These are phyloP conservation scores for Cucumis melo DNA, from an alignment of 306 rosid species.

Conservation along the genomic window DNA sequence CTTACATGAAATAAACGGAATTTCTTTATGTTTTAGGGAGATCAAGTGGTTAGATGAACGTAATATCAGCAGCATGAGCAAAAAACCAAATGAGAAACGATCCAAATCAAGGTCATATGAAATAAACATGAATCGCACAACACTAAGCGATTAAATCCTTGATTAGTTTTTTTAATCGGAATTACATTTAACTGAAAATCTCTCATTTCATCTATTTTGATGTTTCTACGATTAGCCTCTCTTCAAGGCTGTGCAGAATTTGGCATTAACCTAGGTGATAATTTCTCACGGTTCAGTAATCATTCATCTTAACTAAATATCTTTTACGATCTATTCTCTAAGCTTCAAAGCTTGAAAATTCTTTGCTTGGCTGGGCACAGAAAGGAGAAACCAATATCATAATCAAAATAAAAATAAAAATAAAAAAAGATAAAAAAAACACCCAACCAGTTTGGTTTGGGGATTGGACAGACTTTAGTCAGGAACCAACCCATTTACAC, in stretches of 20 bases:
- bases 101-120: background rate
- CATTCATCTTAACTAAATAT: background rate
- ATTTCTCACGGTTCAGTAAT: background rate
- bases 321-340: too few species aligned
- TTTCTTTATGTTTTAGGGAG: background rate
- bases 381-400: background rate
- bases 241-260: background rate
- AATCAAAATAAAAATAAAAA: too few species aligned
- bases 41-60: background rate
- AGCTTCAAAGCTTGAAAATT: too few species aligned
- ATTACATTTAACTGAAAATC: background rate
- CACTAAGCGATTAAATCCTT: background rate
- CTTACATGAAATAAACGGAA: background rate
- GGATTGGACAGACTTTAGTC: background rate
- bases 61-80: background rate
- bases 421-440: background rate
- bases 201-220: background rate
- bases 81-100: background rate
- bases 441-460: background rate
- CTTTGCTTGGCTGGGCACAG: too few species aligned
- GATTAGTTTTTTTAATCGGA: background rate
- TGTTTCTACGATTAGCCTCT: background rate
- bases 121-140: background rate
- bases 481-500: too few species aligned
- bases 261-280: background rate